A percentile compares a stretch with the other conserved stretches of the same genome.
phyloP scores from a whole-genome alignment of 2,329 filamentous ascomycete genomes.

The Cladosporium velox region DNA sequence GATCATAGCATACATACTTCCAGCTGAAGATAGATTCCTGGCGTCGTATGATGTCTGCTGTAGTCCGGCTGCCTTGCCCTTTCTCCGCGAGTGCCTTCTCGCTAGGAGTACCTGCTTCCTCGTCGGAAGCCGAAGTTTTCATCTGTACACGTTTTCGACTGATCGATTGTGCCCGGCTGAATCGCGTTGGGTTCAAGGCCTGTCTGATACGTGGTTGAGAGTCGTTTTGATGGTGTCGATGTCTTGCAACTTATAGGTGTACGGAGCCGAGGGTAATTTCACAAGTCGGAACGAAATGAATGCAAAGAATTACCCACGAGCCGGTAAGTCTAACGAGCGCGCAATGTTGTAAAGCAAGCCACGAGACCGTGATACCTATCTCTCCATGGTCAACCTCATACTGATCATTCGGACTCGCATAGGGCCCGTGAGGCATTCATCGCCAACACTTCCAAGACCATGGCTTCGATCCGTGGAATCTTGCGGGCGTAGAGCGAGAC shows the following conservation, averaged over 20 bases:
- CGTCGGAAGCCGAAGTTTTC: too few species aligned
- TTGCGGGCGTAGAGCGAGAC: neutral
- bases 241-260: neutral
- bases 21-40: slow-evolving; percentile 83
- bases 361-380: neutral
- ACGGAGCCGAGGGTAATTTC: neutral
- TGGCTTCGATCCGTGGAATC: neutral
- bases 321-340: neutral
- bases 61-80: slow-evolving; percentile 40
- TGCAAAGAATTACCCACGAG: neutral
- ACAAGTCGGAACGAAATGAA: neutral
- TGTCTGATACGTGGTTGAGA: neutral
- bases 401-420: neutral
- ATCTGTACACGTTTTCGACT: neutral
- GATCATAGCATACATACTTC: slow-evolving; percentile 80
- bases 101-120: slow-evolving; percentile 51
- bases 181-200: neutral
- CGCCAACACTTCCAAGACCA: neutral
- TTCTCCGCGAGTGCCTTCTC: slow-evolving; percentile 46
- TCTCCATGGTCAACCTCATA: neutral
- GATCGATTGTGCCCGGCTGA: neutral
- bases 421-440: neutral
- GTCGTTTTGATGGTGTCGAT: neutral
- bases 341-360: neutral
- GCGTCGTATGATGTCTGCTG: slow-evolving; percentile 54